Evolutionary conservation across 768 basidiomycete genomes (phyloP).

Genomic region (Lentinula guzmanii): DNA sequence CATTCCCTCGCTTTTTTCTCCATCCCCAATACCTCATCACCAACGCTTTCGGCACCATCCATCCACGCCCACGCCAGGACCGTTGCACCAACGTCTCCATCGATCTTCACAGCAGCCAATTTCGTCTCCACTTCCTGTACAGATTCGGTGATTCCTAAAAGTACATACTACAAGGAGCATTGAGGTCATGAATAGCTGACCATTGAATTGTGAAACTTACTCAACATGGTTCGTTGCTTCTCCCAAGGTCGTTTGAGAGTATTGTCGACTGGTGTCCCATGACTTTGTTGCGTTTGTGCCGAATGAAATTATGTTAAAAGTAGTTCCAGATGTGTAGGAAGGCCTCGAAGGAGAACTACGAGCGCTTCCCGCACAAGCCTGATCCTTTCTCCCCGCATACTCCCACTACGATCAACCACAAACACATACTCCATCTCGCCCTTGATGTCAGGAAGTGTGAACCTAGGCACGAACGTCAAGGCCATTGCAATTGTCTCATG

Average conservation of each 20-base stretch:
- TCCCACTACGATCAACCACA: conserved; percentile 51
- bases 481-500: conserved; percentile 41
- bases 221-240: conserved; percentile 3
- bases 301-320: conserved; percentile 55
- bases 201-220: neutral
- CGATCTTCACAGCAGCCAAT: neutral
- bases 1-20: no score
- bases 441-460: conserved; percentile 31
- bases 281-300: conserved; percentile 22
- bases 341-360: conserved; percentile 28
- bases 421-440: conserved; percentile 53
- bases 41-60: no score
- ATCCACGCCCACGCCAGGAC: neutral
- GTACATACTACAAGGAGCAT: neutral
- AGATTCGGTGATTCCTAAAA: neutral
- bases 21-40: no score
- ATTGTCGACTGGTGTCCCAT: conserved; percentile 19
- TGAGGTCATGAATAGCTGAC: neutral
- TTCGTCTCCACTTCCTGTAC: neutral
- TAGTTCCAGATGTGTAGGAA: conserved; percentile 34
- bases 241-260: neutral
- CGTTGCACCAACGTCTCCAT: neutral
- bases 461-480: conserved; percentile 47
- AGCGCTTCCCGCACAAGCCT: conserved; percentile 42
- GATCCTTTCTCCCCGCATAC: conserved; percentile 39